Conservation (phyloP, 768 basidiomycete species). For the Hydnomerulius pinastri region DNA sequence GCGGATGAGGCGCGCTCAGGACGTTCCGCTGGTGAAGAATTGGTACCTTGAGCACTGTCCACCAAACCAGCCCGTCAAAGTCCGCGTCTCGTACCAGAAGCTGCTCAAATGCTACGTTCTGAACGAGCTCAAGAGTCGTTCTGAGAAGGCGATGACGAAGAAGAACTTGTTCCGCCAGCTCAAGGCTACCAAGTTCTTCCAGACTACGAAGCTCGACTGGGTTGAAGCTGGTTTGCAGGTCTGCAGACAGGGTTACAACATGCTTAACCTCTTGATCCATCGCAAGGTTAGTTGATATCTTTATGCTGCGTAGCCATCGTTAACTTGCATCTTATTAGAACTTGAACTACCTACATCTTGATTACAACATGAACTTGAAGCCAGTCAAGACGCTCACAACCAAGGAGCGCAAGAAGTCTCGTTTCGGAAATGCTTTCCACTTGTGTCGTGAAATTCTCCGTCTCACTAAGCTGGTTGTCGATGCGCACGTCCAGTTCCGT, state of each 20-base stretch:
- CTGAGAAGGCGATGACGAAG: conserved; percentile 97
- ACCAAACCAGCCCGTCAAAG: conserved; percentile 94
- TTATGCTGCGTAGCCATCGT: neutral
- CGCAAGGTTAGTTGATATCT: conserved; percentile 66
- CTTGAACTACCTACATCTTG: conserved; percentile 90
- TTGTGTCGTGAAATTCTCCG: conserved; percentile 97
- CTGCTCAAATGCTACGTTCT: conserved; percentile 93
- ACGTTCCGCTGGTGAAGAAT: conserved; percentile 93
- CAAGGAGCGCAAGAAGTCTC: conserved; percentile 99
- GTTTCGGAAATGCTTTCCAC: conserved; percentile 99
- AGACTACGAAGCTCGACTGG: conserved; percentile 97
- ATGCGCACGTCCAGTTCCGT: conserved; percentile 98
- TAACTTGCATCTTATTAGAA: conserved; percentile 49
- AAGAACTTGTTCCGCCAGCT: conserved; percentile 94
- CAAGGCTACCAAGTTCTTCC: conserved; percentile 99
- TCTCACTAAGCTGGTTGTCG: conserved; percentile 97
- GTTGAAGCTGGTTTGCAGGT: conserved; percentile 99
- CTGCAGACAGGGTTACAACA: conserved; percentile 98
- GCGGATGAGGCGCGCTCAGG: conserved; percentile 90
- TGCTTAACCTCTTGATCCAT: conserved; percentile 98
- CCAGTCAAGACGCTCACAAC: conserved; percentile 97
- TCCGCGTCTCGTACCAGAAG: conserved; percentile 99
- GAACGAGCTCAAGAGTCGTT: conserved; percentile 86
- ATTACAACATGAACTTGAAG: conserved; percentile 99
- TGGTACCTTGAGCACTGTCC: conserved; percentile 99